Conservation (phyloP, 2,329 filamentous ascomycete species). For the Immersiporthe knoxdaviesiana region DNA sequence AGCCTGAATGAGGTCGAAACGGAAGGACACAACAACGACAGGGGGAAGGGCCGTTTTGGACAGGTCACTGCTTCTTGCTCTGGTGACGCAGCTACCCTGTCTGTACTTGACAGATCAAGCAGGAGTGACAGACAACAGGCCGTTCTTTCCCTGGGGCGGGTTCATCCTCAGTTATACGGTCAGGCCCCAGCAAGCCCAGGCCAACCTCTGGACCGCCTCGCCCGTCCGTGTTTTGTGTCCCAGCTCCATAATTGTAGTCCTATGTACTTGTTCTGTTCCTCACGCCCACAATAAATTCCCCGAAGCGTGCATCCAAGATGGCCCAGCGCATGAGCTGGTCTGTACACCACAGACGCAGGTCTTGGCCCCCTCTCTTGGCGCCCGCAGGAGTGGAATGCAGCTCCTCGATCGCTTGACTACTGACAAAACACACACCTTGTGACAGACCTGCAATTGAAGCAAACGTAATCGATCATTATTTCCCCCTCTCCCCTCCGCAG, state of each 20-base stretch:
- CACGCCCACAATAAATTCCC: neutral
- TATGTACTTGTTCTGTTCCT: neutral
- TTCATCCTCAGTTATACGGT: neutral
- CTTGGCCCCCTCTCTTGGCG: conserved; percentile 26
- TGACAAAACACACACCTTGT: neutral
- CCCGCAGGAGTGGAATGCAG: conserved; percentile 13
- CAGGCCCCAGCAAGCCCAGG: neutral
- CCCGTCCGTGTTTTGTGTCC: neutral
- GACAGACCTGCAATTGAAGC: neutral
- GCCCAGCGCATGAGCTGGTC: conserved; percentile 4
- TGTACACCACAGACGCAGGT: conserved; percentile 17
- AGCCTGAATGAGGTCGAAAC: conserved; percentile 1
- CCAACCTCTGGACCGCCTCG: neutral
- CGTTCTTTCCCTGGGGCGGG: neutral
- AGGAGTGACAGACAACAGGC: neutral
- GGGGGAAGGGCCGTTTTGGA: neutral
- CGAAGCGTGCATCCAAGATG: conserved; percentile 12
- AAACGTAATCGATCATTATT: neutral
- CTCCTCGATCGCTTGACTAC: conserved; percentile 12
- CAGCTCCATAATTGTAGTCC: neutral
- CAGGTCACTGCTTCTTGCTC: neutral
- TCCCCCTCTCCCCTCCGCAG: neutral
- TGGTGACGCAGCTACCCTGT: neutral
- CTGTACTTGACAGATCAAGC: neutral
- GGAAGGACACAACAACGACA: neutral